Percentiles rank a stretch among this genome's conserved stretches.
phyloP scores from a whole-genome alignment of 2,329 filamentous ascomycete species.

The Cucurbitaria berberidis region DNA sequence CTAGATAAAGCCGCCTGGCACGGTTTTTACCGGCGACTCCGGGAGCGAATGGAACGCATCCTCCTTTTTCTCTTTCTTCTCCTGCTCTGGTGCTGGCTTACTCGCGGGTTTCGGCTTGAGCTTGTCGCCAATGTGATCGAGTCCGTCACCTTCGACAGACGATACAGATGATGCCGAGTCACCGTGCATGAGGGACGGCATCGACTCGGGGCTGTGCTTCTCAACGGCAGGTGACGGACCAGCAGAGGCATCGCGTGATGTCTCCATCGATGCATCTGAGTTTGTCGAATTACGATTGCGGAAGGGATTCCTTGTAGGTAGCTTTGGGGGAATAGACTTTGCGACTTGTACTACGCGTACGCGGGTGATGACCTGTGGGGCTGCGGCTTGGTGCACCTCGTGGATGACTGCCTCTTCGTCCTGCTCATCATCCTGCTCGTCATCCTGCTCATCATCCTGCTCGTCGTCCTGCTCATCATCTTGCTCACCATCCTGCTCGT shows the following conservation, averaged over 20 bases:
- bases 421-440: constrained; percentile 49
- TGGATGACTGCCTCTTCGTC: constrained; percentile 71
- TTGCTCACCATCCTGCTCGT: constrained; percentile 49
- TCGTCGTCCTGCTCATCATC: too few species aligned
- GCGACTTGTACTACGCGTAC: constrained; percentile 85
- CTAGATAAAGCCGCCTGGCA: constrained; percentile 41
- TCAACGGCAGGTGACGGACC: constrained; percentile 29
- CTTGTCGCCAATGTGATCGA: constrained; percentile 35
- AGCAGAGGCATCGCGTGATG: constrained; percentile 23
- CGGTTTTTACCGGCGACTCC: constrained; percentile 39
- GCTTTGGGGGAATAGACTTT: constrained; percentile 76
- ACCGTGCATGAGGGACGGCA: constrained; percentile 43
- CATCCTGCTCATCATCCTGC: too few species aligned
- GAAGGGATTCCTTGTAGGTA: constrained; percentile 78
- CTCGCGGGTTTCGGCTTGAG: constrained; percentile 34
- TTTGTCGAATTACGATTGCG: constrained; percentile 49
- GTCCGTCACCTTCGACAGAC: constrained; percentile 39
- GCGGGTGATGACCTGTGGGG: constrained; percentile 72
- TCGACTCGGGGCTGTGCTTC: constrained; percentile 41
- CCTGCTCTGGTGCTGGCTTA: constrained; percentile 20
- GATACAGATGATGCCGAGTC: constrained; percentile 44
- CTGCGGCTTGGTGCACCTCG: constrained; percentile 68
- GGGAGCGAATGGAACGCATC: constrained; percentile 53
- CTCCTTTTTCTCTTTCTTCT: constrained; percentile 34
- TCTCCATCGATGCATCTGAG: constrained; percentile 35